A percentile compares a stretch with the other conserved stretches of the same genome.
phyloP scores from a whole-genome alignment of 441 rosid genomes.

The Gossypium aridum region DNA sequence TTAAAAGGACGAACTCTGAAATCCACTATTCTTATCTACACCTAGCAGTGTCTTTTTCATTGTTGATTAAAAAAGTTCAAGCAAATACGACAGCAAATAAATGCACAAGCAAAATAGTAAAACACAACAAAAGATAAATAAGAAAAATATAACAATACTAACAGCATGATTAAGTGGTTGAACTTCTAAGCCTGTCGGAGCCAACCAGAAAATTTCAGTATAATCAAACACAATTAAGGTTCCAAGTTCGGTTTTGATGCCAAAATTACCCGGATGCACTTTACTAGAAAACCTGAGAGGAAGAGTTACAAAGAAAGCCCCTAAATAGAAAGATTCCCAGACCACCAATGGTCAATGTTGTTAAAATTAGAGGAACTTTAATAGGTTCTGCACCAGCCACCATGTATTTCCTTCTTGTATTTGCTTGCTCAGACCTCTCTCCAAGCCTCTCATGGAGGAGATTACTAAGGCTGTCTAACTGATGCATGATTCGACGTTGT shows the following conservation, averaged over 20 bases:
- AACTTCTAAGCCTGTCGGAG: background rate
- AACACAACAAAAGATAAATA: no score
- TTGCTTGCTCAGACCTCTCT: slow-evolving; percentile 34
- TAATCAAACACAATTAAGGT: background rate
- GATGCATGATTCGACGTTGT: slow-evolving; percentile 80
- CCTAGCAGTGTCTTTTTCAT: no score
- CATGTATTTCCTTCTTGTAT: slow-evolving; percentile 22
- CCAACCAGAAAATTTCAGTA: background rate
- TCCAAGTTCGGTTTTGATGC: background rate
- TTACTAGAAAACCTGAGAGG: background rate
- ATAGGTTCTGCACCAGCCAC: slow-evolving; percentile 28
- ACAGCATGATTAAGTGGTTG: no score
- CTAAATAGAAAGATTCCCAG: slow-evolving; percentile 52
- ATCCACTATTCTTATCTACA: no score
- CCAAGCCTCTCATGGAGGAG: slow-evolving; percentile 45
- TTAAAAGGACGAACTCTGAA: no score
- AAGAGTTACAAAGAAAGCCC: slow-evolving; percentile 21
- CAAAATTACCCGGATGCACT: background rate
- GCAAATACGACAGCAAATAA: background rate
- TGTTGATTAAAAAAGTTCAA: no score
- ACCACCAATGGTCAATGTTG: slow-evolving; percentile 54
- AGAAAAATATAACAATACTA: no score
- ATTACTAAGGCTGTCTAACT: slow-evolving; percentile 53
- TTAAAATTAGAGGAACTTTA: slow-evolving; percentile 41
- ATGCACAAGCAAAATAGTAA: no score